A percentile compares a stretch with the other conserved stretches of the same genome.
Evolutionary conservation across 345 rosid species (phyloP).

Genomic region (Eucalyptus decipiens): DNA sequence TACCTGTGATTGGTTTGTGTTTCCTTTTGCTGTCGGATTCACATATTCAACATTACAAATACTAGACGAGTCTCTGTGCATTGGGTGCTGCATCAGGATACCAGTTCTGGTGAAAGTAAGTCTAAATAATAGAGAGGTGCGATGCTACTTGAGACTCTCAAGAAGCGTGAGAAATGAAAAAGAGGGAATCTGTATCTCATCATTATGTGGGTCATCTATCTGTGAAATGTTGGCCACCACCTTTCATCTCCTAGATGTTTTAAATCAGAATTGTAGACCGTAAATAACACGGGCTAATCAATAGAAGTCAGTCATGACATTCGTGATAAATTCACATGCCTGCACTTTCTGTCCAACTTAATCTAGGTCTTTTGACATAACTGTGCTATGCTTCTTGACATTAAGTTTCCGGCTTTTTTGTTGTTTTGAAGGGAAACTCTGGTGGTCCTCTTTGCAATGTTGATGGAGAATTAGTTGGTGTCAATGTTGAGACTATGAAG

Average conservation of each 20-base stretch:
- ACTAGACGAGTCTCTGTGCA: neutral
- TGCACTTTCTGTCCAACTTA: neutral
- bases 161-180: neutral
- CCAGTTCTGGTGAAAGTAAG: neutral
- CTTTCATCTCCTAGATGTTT: neutral
- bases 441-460: constrained; percentile 89
- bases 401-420: fast-evolving
- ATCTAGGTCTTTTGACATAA: neutral
- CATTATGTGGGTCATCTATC: neutral
- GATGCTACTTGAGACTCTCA: neutral
- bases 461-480: constrained; percentile 88
- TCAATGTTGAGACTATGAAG: constrained; percentile 39
- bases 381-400: neutral
- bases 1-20: neutral
- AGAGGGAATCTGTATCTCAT: neutral
- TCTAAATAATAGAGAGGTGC: neutral
- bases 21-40: neutral
- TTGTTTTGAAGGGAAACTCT: constrained; percentile 59
- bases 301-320: neutral
- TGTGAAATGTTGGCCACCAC: neutral
- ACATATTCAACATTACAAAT: neutral
- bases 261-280: neutral
- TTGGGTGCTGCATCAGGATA: neutral
- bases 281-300: neutral
- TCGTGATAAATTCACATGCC: neutral